Evolutionary conservation across 768 basidiomycete genomes (phyloP).

Genomic region (Hygrophoropsis aurantiaca): DNA sequence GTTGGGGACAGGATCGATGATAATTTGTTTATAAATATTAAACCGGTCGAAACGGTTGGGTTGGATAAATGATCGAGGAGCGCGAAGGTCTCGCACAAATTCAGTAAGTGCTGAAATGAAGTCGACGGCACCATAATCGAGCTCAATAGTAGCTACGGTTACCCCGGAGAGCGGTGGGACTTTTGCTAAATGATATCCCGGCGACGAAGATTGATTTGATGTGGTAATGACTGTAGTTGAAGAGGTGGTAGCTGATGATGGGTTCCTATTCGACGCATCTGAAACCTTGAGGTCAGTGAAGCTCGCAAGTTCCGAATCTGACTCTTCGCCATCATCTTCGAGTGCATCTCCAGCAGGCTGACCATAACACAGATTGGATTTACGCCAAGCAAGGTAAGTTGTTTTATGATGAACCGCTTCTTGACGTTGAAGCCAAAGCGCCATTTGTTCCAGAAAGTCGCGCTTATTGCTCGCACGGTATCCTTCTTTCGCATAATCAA

Average conservation of each 20-base stretch:
- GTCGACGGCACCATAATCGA: conserved; percentile 1
- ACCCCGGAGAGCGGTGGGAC: background rate
- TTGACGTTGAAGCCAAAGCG: conserved; percentile 8
- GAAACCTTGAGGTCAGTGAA: background rate
- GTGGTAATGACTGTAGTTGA: background rate
- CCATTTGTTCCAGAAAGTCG: conserved; percentile 25
- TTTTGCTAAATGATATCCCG: background rate
- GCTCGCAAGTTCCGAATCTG: background rate
- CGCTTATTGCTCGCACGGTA: conserved; percentile 22
- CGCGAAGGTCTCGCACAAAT: background rate
- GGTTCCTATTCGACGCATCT: background rate
- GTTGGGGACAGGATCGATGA: background rate
- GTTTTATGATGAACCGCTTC: conserved; percentile 22
- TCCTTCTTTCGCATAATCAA: conserved; percentile 14
- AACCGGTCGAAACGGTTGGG: background rate
- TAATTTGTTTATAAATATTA: conserved; percentile 1
- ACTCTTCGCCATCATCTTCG: background rate
- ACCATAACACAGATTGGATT: background rate
- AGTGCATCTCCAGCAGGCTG: background rate
- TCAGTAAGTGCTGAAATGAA: background rate
- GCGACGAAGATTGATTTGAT: background rate
- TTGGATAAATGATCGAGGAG: background rate
- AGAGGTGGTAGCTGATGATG: background rate
- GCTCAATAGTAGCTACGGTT: background rate
- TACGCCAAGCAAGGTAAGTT: conserved; percentile 25